Conservation (phyloP, 2,329 filamentous ascomycete genomes). For the Chrysoporthe puriensis region DNA sequence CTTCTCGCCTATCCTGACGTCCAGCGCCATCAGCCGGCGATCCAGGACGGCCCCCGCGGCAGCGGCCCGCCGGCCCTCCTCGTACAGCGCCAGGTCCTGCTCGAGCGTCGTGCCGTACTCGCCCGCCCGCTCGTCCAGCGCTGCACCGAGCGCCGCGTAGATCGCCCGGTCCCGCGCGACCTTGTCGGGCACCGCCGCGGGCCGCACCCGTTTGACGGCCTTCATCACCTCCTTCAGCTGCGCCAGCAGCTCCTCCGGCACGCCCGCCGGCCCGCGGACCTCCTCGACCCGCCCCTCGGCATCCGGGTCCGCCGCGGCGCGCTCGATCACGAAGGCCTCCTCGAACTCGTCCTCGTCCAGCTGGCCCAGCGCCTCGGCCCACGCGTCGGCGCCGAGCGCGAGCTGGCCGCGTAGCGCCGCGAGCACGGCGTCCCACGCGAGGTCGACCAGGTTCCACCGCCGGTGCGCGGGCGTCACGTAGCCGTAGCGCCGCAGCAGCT, state of each 20-base stretch:
- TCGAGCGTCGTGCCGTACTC: constrained; percentile 38
- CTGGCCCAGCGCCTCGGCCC: constrained; percentile 29
- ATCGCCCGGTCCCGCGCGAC: constrained; percentile 52
- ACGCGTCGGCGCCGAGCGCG: constrained; percentile 34
- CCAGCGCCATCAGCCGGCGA: constrained; percentile 37
- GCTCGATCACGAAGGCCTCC: constrained; percentile 72
- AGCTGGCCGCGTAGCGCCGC: constrained; percentile 44
- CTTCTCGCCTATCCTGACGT: constrained; percentile 43
- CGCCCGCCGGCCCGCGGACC: constrained; percentile 42
- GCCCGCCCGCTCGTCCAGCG: constrained; percentile 33
- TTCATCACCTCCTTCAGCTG: constrained; percentile 57
- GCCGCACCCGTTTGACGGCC: constrained; percentile 49
- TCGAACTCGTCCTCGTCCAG: constrained; percentile 69
- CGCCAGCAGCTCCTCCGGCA: constrained; percentile 56
- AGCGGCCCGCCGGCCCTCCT: constrained; percentile 18
- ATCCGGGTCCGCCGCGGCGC: constrained; percentile 56
- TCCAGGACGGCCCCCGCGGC: constrained; percentile 13
- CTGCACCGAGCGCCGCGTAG: constrained; percentile 42
- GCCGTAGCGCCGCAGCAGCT: constrained; percentile 82
- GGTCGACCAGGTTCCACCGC: constrained; percentile 81
- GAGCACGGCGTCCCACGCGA: constrained; percentile 65
- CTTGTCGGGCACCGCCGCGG: constrained; percentile 51
- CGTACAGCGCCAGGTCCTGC: constrained; percentile 33
- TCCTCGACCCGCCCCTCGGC: constrained; percentile 45
- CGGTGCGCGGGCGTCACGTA: constrained; percentile 81